Evolutionary conservation across 208 protist genomes (phyloP), one percentile per base, ranked within the genome.

Genomic region (Trypanosoma theileri): DNA sequence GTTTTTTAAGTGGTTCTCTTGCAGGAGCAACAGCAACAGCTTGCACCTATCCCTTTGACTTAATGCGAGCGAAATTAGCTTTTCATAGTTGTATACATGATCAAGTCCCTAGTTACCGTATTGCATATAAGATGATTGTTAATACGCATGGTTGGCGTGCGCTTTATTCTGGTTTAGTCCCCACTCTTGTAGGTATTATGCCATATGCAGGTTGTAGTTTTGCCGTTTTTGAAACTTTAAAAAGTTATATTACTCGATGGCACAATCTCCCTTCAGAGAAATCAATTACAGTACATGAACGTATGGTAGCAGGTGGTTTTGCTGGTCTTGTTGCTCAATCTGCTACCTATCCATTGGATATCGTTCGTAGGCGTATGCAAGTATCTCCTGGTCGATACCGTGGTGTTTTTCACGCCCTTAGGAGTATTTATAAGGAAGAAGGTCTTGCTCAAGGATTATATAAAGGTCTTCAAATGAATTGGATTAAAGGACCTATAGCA

Each of bases 181-280:
- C 94, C 3, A 98, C 96, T 1, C 58, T 98, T n/a, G 69, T 94
- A 12, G 96, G 96, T 66, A 98, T 98, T 55, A 81, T 97, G 26
- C 94, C 94, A 9, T 98, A 98, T 80, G 94, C 96, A 11, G 96
- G 94, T 44, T 90, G 91, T 70, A 94, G 87, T 50, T 98, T 98
- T 75, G 86, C 91, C 21, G 93, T 87, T 69, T 97, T 95, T 69
- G 94, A 97, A 56, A 93, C 86, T 17, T 68, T 96, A 42, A 97
- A 97, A 80, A 69, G 75, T 52, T 81, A 85, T 66, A 80, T 91
- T 65, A 77, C 87, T 60, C 59, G 69, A 59, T 73, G 60, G 52
- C 68, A 76, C 14, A 60, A 75, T 41, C 77, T 93, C 19, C 52
- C 76, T n/a, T 85, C 77, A 48, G 86, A 94, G 28, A 85, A 85